These are phyloP conservation scores for Russula sp. DNA, from an alignment of 768 basidiomycete genomes.

Conservation along the genomic window DNA sequence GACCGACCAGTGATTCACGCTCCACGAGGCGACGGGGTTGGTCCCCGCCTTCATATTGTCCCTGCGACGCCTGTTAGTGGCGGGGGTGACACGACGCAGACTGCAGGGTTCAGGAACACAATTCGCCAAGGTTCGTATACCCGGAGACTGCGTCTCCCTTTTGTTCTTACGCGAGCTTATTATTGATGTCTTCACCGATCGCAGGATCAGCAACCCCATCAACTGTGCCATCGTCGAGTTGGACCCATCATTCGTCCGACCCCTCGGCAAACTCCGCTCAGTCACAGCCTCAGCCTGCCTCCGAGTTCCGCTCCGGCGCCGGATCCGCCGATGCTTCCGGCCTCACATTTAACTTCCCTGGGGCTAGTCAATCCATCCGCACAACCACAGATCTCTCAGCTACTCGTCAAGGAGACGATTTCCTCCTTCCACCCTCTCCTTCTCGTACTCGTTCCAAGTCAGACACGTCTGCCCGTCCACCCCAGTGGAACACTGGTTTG, in stretches of 20 bases:
- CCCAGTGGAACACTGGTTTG: slow-evolving; percentile 17
- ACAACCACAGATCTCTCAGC: slow-evolving; percentile 9
- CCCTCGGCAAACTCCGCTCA: slow-evolving; percentile 22
- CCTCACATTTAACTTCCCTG: slow-evolving; percentile 23
- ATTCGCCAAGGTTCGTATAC: slow-evolving; percentile 48
- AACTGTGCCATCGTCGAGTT: slow-evolving; percentile 21
- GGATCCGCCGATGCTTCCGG: slow-evolving; percentile 14
- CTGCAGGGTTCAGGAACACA: slow-evolving; percentile 47
- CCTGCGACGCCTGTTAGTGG: slow-evolving; percentile 77
- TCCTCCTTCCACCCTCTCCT: slow-evolving; percentile 23
- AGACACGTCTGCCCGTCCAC: slow-evolving; percentile 20
- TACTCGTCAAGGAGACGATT: slow-evolving; percentile 18
- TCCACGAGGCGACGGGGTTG: slow-evolving; percentile 47
- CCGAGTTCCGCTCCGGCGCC: slow-evolving; percentile 17
- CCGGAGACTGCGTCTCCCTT: background rate
- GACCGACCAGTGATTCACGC: slow-evolving; percentile 53
- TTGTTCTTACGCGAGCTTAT: slow-evolving; percentile 12
- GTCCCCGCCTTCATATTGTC: slow-evolving; percentile 70
- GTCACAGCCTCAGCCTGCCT: slow-evolving; percentile 16
- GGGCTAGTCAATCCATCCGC: background rate
- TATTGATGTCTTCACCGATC: slow-evolving; percentile 14
- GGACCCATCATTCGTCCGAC: slow-evolving; percentile 27
- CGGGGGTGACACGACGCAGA: slow-evolving; percentile 43
- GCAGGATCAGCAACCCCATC: slow-evolving; percentile 23
- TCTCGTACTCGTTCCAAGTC: slow-evolving; percentile 24